Evolutionary conservation across 805 yeast species (phyloP), one percentile per base, ranked within the genome.

Genomic region (Barnettozyma siamensis): DNA sequence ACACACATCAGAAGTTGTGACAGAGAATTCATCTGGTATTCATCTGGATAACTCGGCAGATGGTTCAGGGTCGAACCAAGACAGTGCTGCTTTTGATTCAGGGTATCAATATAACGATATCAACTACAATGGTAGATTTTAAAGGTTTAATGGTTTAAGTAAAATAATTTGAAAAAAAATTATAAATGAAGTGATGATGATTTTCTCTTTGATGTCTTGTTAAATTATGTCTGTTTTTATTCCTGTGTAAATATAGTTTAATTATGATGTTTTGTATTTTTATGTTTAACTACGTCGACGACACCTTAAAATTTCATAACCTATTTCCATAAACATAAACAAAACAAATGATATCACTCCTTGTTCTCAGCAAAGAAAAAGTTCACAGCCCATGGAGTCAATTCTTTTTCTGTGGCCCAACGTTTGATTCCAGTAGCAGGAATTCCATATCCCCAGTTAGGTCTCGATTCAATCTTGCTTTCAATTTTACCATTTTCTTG

Each of bases 371-470:
- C 93, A 54, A 72, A 76, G 68, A 87, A 89, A 67, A 83, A 89
- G 69, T 89, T 88, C 44, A 78, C 78, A 12, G 87, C 88, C 45
- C 82, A 72, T 39, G 88, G 78, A 48, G 72, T 71, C 51, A 81
- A 65, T n/a, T 75, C 75, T 55, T 80, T 59, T 60, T 77, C 75
- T 28, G 65, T 58, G 41, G 87, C 78, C 83, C 87, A 89, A 53
- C 81, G 84, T 45, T 76, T 70, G 13, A 76, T 86, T 15, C 96
- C 96, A 7, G 75, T 70, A 10, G 85, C 84, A 2, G 95, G 93
- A 18, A 69, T 66, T n/a, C 83, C 88, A 21, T 85, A 81, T 13
- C 96, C 96, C 95, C 96, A 88, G 53, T 66, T 77, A 28, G 83
- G 80, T 56, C 94, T 71, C 72, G 81, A 19, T 58, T 43, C 19